A percentile compares a stretch with the other conserved stretches of the same genome.
These are phyloP conservation scores for Fraxinus cuspidata DNA, from an alignment of 257 asterid species.

Conservation along the genomic window DNA sequence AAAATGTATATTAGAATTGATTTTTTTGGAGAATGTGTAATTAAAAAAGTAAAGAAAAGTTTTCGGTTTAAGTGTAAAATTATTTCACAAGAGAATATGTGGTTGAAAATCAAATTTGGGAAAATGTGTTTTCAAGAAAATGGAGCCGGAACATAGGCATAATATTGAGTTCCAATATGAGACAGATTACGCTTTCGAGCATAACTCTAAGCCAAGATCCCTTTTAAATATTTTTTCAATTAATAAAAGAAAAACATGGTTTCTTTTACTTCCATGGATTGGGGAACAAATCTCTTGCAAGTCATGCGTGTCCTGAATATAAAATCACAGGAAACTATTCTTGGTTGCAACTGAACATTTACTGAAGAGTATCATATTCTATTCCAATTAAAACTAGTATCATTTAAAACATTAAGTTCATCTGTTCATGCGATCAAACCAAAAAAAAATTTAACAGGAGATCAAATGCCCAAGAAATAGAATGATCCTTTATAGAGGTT, in stretches of 20 bases:
- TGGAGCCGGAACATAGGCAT: too few species aligned
- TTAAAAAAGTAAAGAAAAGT: too few species aligned
- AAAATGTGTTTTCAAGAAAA: too few species aligned
- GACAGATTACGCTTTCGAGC: background rate
- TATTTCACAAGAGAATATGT: too few species aligned
- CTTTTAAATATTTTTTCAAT: background rate
- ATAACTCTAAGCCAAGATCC: background rate
- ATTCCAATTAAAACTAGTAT: slow-evolving; percentile 6
- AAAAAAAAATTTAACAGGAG: background rate
- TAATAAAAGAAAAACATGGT: background rate
- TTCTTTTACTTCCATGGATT: background rate
- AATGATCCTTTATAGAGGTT: background rate
- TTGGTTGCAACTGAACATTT: background rate
- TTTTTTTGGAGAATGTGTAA: too few species aligned
- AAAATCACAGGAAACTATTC: background rate
- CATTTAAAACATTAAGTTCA: slow-evolving; percentile 3
- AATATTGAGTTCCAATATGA: background rate
- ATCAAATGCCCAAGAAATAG: background rate
- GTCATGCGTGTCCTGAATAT: background rate
- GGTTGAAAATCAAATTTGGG: too few species aligned
- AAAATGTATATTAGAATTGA: too few species aligned
- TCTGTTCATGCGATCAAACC: background rate
- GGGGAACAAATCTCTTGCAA: background rate
- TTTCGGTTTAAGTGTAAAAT: too few species aligned
- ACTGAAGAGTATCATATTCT: background rate